Evolutionary conservation across 352 stramenopile genomes (phyloP).

Genomic region (Phytophthora melonis): DNA sequence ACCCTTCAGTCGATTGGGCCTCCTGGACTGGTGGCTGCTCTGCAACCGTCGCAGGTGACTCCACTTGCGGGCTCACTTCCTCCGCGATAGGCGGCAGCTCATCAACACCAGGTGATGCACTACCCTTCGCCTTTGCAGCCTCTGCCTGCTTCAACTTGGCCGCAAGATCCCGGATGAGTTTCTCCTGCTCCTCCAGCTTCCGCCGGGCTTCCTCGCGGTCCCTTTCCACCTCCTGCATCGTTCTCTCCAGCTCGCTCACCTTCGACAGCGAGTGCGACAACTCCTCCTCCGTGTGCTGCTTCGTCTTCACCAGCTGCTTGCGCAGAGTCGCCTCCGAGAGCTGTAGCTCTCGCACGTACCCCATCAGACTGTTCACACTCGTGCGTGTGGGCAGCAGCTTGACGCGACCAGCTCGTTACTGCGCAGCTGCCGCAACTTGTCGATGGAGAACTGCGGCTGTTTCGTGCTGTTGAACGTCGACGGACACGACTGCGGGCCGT

Average conservation of each 20-base stretch:
- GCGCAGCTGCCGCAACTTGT: conserved; percentile 35
- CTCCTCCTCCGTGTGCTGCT: conserved; percentile 65
- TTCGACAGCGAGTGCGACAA: conserved; percentile 51
- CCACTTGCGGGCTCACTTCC: conserved; percentile 23
- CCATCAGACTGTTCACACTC: conserved; percentile 76
- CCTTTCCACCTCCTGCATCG: conserved; percentile 49
- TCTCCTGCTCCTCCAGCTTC: conserved; percentile 56
- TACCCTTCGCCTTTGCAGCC: conserved; percentile 21
- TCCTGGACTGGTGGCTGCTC: not conserved
- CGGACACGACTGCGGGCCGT: conserved; percentile 53
- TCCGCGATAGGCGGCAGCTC: conserved; percentile 40
- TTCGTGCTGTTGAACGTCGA: conserved; percentile 42
- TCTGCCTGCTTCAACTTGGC: conserved; percentile 48
- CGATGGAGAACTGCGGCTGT: conserved; percentile 44
- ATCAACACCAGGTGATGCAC: conserved; percentile 11
- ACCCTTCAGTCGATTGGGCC: not conserved
- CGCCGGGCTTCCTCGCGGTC: conserved; percentile 42
- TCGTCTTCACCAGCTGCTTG: conserved; percentile 63
- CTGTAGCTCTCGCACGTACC: conserved; percentile 80
- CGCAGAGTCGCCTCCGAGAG: conserved; percentile 70
- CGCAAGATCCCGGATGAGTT: conserved; percentile 49
- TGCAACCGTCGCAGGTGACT: not conserved
- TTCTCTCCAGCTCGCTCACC: conserved; percentile 55
- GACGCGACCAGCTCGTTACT: conserved; percentile 58
- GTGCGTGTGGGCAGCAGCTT: conserved; percentile 68